A percentile compares a stretch with the other conserved stretches of the same genome.
Conservation (phyloP, 2,329 filamentous ascomycete species). For the Fusarium continuum region DNA sequence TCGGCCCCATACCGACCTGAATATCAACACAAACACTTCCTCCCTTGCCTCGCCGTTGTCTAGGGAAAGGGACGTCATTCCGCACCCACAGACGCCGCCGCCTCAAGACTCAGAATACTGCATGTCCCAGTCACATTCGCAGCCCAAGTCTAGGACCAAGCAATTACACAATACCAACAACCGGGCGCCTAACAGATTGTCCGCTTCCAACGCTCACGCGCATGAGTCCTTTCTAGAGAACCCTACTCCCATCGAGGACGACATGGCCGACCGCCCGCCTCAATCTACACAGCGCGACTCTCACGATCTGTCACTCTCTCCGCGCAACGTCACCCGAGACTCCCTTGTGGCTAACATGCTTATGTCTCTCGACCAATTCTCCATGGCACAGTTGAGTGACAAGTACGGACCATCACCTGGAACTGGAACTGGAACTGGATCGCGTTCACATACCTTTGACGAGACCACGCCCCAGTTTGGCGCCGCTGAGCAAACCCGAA, state of each 20-base stretch:
- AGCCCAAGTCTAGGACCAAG: slow-evolving; percentile 29
- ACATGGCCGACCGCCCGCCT: slow-evolving; percentile 42
- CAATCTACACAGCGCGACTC: slow-evolving; percentile 64
- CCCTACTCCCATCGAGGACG: slow-evolving; percentile 44
- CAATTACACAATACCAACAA: slow-evolving; percentile 36
- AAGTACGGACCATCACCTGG: slow-evolving; percentile 37
- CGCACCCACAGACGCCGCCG: slow-evolving; percentile 38
- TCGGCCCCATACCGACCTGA: slow-evolving; percentile 39
- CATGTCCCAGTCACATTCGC: slow-evolving; percentile 24
- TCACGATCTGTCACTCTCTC: slow-evolving; percentile 85
- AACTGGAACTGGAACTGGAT: slow-evolving; percentile 29
- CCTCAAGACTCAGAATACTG: slow-evolving; percentile 23
- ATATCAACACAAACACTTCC: slow-evolving; percentile 38
- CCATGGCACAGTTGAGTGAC: slow-evolving; percentile 56
- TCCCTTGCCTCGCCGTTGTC: slow-evolving; percentile 38
- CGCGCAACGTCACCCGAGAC: slow-evolving; percentile 80
- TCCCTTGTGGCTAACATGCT: slow-evolving; percentile 97
- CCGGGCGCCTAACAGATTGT: slow-evolving; percentile 40
- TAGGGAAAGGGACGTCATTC: slow-evolving; percentile 34
- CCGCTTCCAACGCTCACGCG: slow-evolving; percentile 34
- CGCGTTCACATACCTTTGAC: slow-evolving; percentile 43
- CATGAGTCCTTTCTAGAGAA: slow-evolving; percentile 46
- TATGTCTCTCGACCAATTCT: slow-evolving; percentile 87
- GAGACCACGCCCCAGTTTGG: slow-evolving; percentile 39
- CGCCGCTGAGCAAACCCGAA: slow-evolving; percentile 48